Base-by-base conservation (phyloP, 2,329 filamentous ascomycete genomes). In the Aspergillus sp. region DNA sequence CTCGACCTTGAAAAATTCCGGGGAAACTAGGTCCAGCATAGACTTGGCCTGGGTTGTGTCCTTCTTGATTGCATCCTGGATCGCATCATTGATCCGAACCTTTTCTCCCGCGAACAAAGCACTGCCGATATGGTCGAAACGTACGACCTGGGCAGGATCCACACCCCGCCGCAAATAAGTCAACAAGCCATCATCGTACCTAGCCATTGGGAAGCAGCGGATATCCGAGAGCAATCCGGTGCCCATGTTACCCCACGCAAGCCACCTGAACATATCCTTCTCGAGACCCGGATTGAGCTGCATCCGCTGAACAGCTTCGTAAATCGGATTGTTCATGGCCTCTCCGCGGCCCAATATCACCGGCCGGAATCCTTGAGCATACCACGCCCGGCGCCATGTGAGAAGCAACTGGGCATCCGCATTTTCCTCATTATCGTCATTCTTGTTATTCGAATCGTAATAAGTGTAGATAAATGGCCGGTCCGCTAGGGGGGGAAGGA, bases 351-450 rank as follows among this genome's bases (percentile, higher is more conserved):
- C 83, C 47, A 97, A 69, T 36, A 97, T 85, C 5, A 93, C 76
- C 0, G 93, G 91, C 52, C 77, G 82, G 70, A 97, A 96, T 7
- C 91, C 93, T 59, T 94, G 82, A 0, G 90, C 88, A 87, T 88
- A 97, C 89, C 91, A 97, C 2, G 91, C 90, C 41, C 88, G 80
- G 50, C 90, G 80, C 93, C 93, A 97, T 45, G 86, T 85, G 48
- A 94, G 72, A 42, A 97, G 75, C 49, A 97, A 71, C 48, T 83
- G 79, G 60, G 84, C 84, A 63, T 96, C 87, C 3, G 87, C 86
- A 49, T 85, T 79, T 56, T 79, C 79, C 43, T 79, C 76, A 12
- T 78, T 77, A 42, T 78, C 74, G 30, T 85, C 78, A 65, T 83
- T 83, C 57, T 76, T 75, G n/a, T 19, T 65, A 4, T 79, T 80